Evolutionary conservation across 768 basidiomycete genomes (phyloP), one percentile per base, ranked within the genome.

Genomic region (Mycena galericulata): DNA sequence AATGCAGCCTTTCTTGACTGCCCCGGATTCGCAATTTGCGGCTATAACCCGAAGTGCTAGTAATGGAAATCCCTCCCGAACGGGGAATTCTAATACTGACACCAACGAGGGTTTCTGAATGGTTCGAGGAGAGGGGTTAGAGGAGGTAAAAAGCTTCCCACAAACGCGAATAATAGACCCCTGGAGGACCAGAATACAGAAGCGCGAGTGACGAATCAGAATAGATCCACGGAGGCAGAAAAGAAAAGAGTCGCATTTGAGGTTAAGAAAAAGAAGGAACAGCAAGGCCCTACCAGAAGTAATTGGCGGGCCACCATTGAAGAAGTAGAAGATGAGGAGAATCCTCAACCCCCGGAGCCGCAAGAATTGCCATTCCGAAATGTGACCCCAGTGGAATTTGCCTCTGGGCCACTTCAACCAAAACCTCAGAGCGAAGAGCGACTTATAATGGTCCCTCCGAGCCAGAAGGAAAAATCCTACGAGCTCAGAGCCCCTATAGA

Each of bases 51-150:
- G 34, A 36, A 36, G 34, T 36, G 34, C 34, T 36, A 36, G 34
- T 36, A 6, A 36, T 6, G 34, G 34, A 18, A 47, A 47, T 47
- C 58, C 58, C 43, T 47, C 58, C 58, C 58, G 45, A 47, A 60
- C 45, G 43, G 58, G 58, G 43, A 49, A 34, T 17, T 24, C 30
- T 1, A n/a, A 46, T 4, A 26, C 50, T 15, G 30, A 34, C 34
- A 36, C 34, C 34, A 41, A 41, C 18, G 40, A 41, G 40, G 40
- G 40, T 41, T 41, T 41, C 40, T 41, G 18, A 20, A 8, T 17
- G 40, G 40, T 41, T 41, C 40, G 18, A 41, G 40, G 40, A 41
- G 18, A 20, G 40, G 40, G 40, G 18, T 20, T 4, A 8, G 18
- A 17, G 40, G 40, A 14, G 14, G 4, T 41, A 41, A 41, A 41